Base-by-base conservation (phyloP, 2,329 filamentous ascomycete genomes). In the Amauroascus niger region DNA sequence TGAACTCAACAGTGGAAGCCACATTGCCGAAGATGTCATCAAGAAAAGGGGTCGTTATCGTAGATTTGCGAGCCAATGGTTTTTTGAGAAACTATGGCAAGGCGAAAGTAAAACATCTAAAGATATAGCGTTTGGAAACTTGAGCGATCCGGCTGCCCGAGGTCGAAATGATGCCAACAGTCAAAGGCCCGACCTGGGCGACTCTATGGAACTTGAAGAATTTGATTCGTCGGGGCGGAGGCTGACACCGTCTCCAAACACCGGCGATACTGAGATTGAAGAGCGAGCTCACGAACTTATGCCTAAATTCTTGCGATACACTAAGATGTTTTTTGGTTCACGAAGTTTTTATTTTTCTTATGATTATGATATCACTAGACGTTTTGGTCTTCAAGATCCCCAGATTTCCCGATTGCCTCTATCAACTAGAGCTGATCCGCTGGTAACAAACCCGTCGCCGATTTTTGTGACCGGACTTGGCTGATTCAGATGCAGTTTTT, bases 311-410 rank as follows among this genome's bases (percentile, higher is more conserved):
- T 69, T 98, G 40, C 80, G 86, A 39, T 94, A 87, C 30, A 84
- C 88, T 1, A 87, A 87, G 64, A 80, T 97, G 53, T 80, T 95
- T 56, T 91, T 96, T 64, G 83, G 86, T 1, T 89, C 86, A 0
- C 79, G 79, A 58, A 96, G 88, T 67, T 97, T 96, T 69, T 97
- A 86, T 74, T 98, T 91, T 68, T 90, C 90, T 0, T 96, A 98
- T 67, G 93, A 98, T 59, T 79, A 91, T 65, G 90, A 98, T 66
- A 80, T 98, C 49, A 97, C 93, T 0, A 80, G 84, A 53, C 82
- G 79, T 52, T 67, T 79, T 57, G 67, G 68, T 50, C 66, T 67
- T 35, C 69, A 74, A 61, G 67, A 69, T 43, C 52, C 67, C 6
- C 62, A 65, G 30, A 69, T 63, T 22, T 69, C 72, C 13, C 76